Conservation (phyloP, 345 rosid species). For the Linum lewisii region DNA sequence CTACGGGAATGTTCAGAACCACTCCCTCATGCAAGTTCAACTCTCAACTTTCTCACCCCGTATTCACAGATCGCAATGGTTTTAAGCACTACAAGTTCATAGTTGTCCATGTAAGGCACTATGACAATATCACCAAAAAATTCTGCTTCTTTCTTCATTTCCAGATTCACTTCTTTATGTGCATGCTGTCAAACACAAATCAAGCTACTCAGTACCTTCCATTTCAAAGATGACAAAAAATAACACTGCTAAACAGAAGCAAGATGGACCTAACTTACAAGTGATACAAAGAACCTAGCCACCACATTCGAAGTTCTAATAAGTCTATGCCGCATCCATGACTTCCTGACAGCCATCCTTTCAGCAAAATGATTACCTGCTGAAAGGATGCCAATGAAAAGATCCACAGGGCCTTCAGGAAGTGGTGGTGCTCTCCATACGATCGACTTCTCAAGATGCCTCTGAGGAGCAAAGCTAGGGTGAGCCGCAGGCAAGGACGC, state of each 20-base stretch:
- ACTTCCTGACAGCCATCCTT: constrained; percentile 92
- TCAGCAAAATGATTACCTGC: constrained; percentile 92
- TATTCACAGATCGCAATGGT: constrained; percentile 94
- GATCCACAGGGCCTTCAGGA: constrained; percentile 47
- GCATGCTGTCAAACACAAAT: constrained; percentile 42
- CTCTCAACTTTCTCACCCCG: constrained; percentile 51
- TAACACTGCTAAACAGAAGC: no score
- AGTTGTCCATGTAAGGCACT: constrained; percentile 91
- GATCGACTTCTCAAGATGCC: constrained; percentile 63
- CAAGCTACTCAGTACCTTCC: no score
- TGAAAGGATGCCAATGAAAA: constrained; percentile 83
- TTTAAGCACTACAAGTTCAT: constrained; percentile 88
- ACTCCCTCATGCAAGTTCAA: no score
- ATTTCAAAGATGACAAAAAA: constrained; percentile 2
- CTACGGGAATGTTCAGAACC: neutral
- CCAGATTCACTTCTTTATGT: constrained; percentile 82
- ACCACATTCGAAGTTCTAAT: constrained; percentile 74
- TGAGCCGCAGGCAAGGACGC: constrained; percentile 78
- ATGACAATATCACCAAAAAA: constrained; percentile 81
- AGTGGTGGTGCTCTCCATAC: constrained; percentile 78
- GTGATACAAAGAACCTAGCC: constrained; percentile 88
- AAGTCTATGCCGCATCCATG: constrained; percentile 90
- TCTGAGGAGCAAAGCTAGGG: constrained; percentile 80
- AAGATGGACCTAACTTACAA: no score
- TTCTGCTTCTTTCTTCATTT: constrained; percentile 90